These are phyloP conservation scores for Ustulina deusta DNA, from an alignment of 2,329 filamentous ascomycete species.

Conservation along the genomic window DNA sequence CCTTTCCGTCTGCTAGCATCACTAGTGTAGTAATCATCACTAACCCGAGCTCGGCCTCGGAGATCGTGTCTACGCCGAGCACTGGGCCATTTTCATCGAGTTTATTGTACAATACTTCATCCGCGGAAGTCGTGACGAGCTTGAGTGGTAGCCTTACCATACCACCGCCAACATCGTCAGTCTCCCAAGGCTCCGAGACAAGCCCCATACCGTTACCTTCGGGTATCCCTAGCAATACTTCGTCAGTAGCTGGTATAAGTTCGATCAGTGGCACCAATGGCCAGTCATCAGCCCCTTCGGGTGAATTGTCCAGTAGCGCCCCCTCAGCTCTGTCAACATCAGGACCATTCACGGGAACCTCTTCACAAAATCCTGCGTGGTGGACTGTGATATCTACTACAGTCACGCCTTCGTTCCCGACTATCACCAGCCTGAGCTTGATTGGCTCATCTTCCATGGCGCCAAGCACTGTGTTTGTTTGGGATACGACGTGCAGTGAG, in stretches of 20 bases:
- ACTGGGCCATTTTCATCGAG: not conserved
- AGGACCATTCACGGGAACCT: constrained; percentile 16
- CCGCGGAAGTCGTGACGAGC: constrained; percentile 22
- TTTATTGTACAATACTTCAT: constrained; percentile 25
- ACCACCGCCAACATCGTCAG: constrained; percentile 1
- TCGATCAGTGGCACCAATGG: constrained; percentile 4
- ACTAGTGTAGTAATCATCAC: constrained; percentile 28
- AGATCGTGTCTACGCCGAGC: constrained; percentile 6
- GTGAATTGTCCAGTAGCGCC: constrained; percentile 2
- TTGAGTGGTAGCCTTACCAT: constrained; percentile 32
- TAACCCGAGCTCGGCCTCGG: constrained; percentile 14
- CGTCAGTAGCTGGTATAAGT: constrained; percentile 12
- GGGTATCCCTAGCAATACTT: constrained; percentile 13
- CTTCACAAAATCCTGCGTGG: constrained; percentile 23
- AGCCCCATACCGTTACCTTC: constrained; percentile 12
- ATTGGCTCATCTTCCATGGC: constrained; percentile 22
- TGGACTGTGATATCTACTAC: constrained; percentile 16
- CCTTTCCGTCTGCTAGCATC: constrained; percentile 16
- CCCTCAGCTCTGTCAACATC: constrained; percentile 29
- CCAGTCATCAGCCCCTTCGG: constrained; percentile 13
- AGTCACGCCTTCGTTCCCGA: constrained; percentile 23
- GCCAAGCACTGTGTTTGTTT: constrained; percentile 31
- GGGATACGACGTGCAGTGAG: constrained; percentile 40
- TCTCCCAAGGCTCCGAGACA: constrained; percentile 21
- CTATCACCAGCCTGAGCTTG: constrained; percentile 16